Evolutionary conservation across 2,329 filamentous ascomycete genomes (phyloP).

Genomic region (Colletotrichum echinochloae): DNA sequence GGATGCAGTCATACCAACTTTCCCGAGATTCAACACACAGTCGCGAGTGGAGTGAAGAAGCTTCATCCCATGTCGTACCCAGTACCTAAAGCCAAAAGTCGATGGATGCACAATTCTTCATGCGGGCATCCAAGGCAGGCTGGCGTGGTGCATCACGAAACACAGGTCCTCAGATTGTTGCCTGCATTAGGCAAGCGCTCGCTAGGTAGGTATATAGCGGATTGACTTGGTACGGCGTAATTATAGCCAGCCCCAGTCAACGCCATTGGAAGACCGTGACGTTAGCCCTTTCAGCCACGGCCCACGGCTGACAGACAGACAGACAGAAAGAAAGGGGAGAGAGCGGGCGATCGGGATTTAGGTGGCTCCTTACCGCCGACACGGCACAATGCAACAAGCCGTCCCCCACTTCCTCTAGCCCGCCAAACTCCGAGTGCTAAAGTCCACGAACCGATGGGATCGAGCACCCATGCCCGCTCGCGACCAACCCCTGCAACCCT

Average conservation of each 20-base stretch:
- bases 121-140: background rate
- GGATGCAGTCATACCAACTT: too few species aligned
- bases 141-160: background rate
- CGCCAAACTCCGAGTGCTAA: conserved; percentile 41
- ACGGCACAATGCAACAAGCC: conserved; percentile 30
- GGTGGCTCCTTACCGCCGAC: conserved; percentile 25
- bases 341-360: conserved; percentile 17
- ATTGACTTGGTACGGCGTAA: too few species aligned
- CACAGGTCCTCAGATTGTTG: conserved; percentile 2
- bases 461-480: background rate
- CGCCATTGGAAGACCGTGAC: background rate
- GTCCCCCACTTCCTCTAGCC: conserved; percentile 23
- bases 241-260: too few species aligned
- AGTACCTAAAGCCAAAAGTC: background rate
- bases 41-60: background rate
- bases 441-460: conserved; percentile 34
- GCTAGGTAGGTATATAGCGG: too few species aligned
- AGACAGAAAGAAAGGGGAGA: background rate
- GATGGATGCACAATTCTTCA: background rate
- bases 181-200: conserved; percentile 6
- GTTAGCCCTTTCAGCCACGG: conserved; percentile 2
- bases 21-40: background rate
- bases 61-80: background rate
- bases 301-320: too few species aligned
- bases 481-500: conserved; percentile 19